Evolutionary conservation across 2,329 filamentous ascomycete species (phyloP), one percentile per base, ranked within the genome.

Genomic region (Xylariaceae sp.): DNA sequence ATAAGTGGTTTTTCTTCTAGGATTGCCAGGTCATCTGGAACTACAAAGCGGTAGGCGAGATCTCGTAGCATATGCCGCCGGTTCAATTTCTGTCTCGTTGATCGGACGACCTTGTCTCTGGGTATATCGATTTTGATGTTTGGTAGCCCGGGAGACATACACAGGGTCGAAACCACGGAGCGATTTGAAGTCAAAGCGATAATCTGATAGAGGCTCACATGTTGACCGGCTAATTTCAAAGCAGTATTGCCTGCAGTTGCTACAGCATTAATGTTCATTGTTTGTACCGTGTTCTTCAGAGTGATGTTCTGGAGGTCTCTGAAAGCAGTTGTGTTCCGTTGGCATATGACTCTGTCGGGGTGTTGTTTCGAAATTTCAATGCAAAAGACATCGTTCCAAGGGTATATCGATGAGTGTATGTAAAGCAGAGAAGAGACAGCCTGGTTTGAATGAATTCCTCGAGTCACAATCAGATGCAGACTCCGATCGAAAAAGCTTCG

Each of bases 121-220:
- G 62, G 59, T 19, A 46, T 15, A 14, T 39, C 42, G 47, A 62
- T 52, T 5, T 45, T 45, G 31, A 47, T 31, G 11, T 54, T 44
- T 4, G 55, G 42, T 3, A 40, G 50, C 18, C 22, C 41, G n/a
- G 55, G 58, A 11, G 54, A 60, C 18, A 52, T 52, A 42, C 60
- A 62, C 22, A 66, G 56, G 18, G 69, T 71, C 44, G 72, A 74
- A 33, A 64, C 62, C 14, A 82, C 52, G 36, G 70, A 68, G 36
- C 78, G 63, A 49, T 78, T 66, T 19, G 66, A 62, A 5, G 62
- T 68, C 2, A 81, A 55, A 11, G 68, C 63, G 45, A 68, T 71
- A 12, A 77, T 54, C 51, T 81, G 76, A 46, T 73, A 78, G 54
- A 79, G 77, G 17, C 66, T 65, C 2, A 73, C 59, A 3, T 63